A percentile compares a stretch with the other conserved stretches of the same genome.
These are phyloP conservation scores for Calonectria leucothoes DNA, from an alignment of 2,329 filamentous ascomycete genomes.

Conservation along the genomic window DNA sequence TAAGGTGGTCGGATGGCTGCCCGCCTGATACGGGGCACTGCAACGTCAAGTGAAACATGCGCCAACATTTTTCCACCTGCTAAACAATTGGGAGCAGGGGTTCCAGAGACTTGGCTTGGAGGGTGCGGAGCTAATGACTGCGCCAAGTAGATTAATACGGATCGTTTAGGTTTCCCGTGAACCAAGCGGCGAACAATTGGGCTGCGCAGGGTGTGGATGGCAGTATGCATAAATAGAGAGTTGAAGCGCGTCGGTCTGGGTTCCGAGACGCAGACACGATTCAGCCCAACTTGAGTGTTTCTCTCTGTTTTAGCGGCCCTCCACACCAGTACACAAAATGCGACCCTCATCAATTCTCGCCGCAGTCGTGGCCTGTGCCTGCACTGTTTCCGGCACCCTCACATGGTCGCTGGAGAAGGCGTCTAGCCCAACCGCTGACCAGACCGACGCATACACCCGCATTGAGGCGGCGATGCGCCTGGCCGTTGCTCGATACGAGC, in stretches of 20 bases:
- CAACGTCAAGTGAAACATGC: conserved; percentile 2
- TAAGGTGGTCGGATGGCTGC: neutral
- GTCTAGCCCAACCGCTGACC: conserved; percentile 54
- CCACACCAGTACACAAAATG: conserved; percentile 43
- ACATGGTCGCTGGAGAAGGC: conserved; percentile 52
- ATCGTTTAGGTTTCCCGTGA: neutral
- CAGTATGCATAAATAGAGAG: conserved; percentile 3
- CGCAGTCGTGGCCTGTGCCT: conserved; percentile 43
- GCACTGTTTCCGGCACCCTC: conserved; percentile 50
- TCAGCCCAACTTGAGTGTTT: neutral
- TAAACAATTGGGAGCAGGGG: neutral
- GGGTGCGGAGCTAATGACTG: neutral
- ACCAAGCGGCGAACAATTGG: neutral
- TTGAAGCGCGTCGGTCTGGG: neutral
- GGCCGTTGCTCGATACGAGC: conserved; percentile 54
- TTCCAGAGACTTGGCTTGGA: neutral
- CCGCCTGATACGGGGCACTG: neutral
- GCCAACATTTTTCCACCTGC: neutral
- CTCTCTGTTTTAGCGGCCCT: neutral
- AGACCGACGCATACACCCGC: conserved; percentile 55
- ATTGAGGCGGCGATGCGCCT: conserved; percentile 56
- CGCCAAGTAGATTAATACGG: conserved; percentile 1
- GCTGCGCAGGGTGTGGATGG: neutral
- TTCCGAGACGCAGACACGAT: neutral
- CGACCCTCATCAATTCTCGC: conserved; percentile 44